phyloP scores from a whole-genome alignment of 768 basidiomycete genomes.

The Vararia minispora region DNA sequence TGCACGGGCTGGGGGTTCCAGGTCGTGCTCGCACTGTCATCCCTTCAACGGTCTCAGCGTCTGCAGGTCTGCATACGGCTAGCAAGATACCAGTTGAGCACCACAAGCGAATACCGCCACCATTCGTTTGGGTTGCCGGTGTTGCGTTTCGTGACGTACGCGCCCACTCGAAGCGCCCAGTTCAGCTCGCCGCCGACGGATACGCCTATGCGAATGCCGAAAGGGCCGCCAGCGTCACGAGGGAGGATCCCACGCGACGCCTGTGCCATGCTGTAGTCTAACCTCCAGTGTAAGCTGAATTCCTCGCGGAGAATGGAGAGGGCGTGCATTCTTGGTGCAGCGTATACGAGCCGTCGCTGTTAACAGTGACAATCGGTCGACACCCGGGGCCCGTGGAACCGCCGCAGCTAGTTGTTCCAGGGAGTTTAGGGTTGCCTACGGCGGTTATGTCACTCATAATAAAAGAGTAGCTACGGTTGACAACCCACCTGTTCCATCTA shows the following conservation, averaged over 20 bases:
- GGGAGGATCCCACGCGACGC: conserved; percentile 65
- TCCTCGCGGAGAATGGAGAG: neutral
- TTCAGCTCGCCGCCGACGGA: conserved; percentile 42
- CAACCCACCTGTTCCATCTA: conserved; percentile 33
- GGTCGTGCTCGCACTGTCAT: conserved; percentile 35
- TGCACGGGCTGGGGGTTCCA: conserved; percentile 46
- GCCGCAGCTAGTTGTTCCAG: conserved; percentile 53
- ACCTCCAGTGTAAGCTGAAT: no score
- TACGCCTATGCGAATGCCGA: conserved; percentile 58
- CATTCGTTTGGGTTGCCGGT: conserved; percentile 40
- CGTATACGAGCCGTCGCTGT: conserved; percentile 48
- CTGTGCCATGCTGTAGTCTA: conserved; percentile 66
- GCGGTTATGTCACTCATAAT: no score
- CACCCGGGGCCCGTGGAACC: conserved; percentile 55
- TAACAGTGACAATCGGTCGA: conserved; percentile 55
- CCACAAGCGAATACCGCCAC: conserved; percentile 59
- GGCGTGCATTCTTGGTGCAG: conserved; percentile 64
- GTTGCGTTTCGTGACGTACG: conserved; percentile 49
- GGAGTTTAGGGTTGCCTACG: conserved; percentile 58
- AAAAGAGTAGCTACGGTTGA: no score
- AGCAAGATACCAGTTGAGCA: conserved; percentile 50
- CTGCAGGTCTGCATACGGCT: no score
- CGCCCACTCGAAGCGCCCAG: conserved; percentile 54
- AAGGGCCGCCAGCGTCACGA: conserved; percentile 55
- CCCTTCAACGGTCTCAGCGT: no score